These are phyloP conservation scores for Acanthamoeba healyi DNA, from an alignment of 208 protist species.

Conservation along the genomic window DNA sequence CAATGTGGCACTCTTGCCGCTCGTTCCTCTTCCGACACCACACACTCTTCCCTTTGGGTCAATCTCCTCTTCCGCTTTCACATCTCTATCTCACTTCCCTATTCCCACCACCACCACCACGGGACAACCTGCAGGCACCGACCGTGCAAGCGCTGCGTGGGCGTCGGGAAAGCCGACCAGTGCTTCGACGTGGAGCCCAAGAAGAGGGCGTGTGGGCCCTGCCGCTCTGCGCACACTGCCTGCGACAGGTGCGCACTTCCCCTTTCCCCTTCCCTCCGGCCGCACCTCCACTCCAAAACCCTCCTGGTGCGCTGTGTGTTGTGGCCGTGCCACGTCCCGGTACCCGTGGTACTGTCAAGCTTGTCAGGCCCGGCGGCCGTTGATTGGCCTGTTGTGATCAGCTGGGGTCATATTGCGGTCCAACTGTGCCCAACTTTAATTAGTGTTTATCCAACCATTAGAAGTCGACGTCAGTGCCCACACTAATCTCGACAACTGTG, in stretches of 20 bases:
- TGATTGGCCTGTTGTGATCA: neutral
- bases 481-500: neutral
- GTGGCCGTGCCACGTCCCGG: too few relatives aligned
- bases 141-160: slow-evolving; percentile 64
- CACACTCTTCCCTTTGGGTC: neutral
- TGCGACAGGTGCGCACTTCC: neutral
- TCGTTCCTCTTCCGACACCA: too few relatives aligned
- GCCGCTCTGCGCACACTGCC: slow-evolving; percentile 21
- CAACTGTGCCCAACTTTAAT: neutral
- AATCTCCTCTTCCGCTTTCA: neutral
- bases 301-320: neutral
- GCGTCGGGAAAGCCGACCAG: slow-evolving; percentile 40
- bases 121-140: slow-evolving; percentile 22
- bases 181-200: slow-evolving; percentile 70
- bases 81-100: slow-evolving; percentile 13
- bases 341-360: neutral
- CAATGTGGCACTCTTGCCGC: too few relatives aligned
- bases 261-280: neutral
- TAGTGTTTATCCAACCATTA: neutral
- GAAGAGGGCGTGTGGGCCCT: slow-evolving; percentile 49
- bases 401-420: neutral
- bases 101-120: neutral
- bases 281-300: neutral
- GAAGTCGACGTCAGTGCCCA: neutral
- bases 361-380: neutral